Conservation (phyloP, 345 rosid genomes). For the Euphorbia pulcherrima region DNA sequence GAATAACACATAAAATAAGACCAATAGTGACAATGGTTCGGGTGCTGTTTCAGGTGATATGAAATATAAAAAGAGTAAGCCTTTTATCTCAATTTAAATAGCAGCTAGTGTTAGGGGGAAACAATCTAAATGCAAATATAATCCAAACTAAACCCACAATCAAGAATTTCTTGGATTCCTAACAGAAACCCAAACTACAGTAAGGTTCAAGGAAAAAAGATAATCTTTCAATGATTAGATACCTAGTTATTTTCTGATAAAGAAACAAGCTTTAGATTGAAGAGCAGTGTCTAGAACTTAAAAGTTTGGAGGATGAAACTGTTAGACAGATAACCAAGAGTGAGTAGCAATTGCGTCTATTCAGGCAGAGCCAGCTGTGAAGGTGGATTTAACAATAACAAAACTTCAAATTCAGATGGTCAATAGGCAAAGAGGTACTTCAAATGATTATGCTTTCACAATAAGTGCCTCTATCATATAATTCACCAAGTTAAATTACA, state of each 20-base stretch:
- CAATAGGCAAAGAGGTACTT: background rate
- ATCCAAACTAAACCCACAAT: background rate
- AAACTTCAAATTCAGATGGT: background rate
- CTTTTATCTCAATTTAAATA: background rate
- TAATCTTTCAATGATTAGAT: background rate
- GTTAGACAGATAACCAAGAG: background rate
- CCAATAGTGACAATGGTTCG: background rate
- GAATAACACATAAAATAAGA: background rate
- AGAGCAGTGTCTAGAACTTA: background rate
- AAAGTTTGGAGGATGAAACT: background rate
- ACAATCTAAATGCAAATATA: background rate
- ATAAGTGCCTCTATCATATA: background rate
- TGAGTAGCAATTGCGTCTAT: too few species aligned
- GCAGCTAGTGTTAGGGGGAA: background rate
- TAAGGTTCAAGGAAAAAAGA: background rate
- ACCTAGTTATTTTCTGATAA: too few species aligned
- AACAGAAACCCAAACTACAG: background rate
- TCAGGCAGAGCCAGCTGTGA: background rate
- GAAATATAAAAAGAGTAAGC: background rate
- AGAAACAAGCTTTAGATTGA: background rate
- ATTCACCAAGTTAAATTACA: background rate
- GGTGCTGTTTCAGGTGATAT: background rate
- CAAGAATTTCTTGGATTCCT: background rate
- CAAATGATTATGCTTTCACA: background rate
- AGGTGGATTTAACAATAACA: background rate